Conservation (phyloP, 2,329 filamentous ascomycete genomes). For the Fusarium avenaceum region DNA sequence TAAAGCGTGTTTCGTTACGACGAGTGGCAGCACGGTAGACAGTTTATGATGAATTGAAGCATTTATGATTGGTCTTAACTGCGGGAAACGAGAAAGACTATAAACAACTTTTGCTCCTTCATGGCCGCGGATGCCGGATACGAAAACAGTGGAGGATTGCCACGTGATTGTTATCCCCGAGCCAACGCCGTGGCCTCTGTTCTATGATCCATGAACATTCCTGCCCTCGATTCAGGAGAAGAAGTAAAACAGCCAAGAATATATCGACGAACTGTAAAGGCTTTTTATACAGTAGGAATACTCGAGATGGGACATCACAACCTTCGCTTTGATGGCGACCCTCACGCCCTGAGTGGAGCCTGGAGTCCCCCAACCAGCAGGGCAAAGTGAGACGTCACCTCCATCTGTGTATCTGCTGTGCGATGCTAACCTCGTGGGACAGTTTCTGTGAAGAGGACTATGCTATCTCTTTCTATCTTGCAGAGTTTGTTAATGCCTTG, state of each 20-base stretch:
- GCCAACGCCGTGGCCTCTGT: conserved; percentile 21
- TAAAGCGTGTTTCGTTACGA: conserved; percentile 17
- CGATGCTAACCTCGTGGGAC: conserved; percentile 27
- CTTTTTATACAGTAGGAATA: not conserved
- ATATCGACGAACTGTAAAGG: not conserved
- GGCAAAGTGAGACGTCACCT: conserved; percentile 53
- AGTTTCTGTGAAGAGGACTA: conserved; percentile 65
- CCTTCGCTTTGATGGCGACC: conserved; percentile 54
- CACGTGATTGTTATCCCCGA: conserved; percentile 37
- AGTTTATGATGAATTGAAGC: not conserved
- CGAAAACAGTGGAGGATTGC: not conserved
- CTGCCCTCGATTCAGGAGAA: not conserved
- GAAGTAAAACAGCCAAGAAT: not conserved
- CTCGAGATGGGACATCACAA: conserved; percentile 53
- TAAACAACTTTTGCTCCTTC: not conserved
- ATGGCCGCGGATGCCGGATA: conserved; percentile 1
- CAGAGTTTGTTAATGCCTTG: conserved; percentile 61
- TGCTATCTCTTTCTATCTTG: conserved; percentile 58
- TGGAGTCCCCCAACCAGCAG: conserved; percentile 58
- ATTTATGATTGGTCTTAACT: not conserved
- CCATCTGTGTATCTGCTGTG: not conserved
- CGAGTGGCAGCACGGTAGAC: conserved; percentile 14
- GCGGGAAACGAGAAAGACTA: not conserved
- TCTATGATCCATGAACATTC: conserved; percentile 7
- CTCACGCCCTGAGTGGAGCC: conserved; percentile 51